Percentiles rank a stretch among this genome's conserved stretches.
Evolutionary conservation across 129 eudicot genomes (phyloP).

Genomic region (Saposhnikovia divaricata): DNA sequence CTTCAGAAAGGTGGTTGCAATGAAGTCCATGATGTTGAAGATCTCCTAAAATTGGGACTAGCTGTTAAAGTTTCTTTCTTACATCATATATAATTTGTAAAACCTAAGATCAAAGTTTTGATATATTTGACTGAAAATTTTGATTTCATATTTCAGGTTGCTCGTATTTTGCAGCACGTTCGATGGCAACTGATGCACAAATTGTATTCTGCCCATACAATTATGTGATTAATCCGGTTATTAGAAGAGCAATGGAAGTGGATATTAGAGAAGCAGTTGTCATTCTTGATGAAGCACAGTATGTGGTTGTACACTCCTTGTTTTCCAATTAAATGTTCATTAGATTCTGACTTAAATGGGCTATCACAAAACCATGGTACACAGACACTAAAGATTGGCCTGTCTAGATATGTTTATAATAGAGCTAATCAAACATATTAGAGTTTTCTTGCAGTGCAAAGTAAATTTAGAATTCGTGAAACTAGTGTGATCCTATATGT

Average conservation of each 20-base stretch:
- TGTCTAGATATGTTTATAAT: no score
- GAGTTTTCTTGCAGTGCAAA: no score
- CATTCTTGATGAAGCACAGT: conserved; percentile 99
- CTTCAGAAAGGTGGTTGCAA: conserved; percentile 78
- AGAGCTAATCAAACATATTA: no score
- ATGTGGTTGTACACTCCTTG: conserved; percentile 23
- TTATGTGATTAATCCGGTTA: conserved; percentile 70
- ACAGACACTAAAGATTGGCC: no score
- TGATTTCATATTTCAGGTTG: conserved; percentile 52
- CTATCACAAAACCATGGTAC: neutral
- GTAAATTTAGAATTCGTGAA: no score
- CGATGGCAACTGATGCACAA: conserved; percentile 77
- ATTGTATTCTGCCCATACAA: conserved; percentile 88
- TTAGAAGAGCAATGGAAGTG: conserved; percentile 85
- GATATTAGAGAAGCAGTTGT: conserved; percentile 63
- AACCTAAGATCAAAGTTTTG: conserved; percentile 3
- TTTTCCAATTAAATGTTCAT: neutral
- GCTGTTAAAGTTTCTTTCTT: conserved; percentile 60
- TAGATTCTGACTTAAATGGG: neutral
- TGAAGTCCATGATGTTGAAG: conserved; percentile 95
- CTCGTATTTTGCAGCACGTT: conserved; percentile 78
- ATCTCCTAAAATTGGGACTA: conserved; percentile 84
- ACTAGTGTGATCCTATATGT: no score
- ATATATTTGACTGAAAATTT: neutral
- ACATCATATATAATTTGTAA: neutral